Conservation (phyloP, 495 filamentous ascomycete species). For the Daldinia vernicosa region DNA sequence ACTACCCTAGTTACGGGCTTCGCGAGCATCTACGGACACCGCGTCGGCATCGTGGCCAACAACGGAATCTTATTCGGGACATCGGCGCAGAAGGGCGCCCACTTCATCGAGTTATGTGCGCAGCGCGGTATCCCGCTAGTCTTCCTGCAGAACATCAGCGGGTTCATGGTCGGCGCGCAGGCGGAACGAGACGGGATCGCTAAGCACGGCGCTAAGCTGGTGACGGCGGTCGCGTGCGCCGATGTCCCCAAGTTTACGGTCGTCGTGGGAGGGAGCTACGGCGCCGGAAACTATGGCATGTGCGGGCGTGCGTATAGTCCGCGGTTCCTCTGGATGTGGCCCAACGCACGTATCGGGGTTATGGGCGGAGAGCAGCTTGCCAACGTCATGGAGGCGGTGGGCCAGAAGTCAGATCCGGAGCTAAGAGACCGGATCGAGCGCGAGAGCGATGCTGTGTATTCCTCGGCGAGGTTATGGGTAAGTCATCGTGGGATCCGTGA, state of each 20-base stretch:
- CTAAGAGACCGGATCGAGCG: constrained; percentile 85
- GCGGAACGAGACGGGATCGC: constrained; percentile 95
- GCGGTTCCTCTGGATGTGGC: constrained; percentile 96
- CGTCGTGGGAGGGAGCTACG: constrained; percentile 91
- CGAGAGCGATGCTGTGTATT: constrained; percentile 90
- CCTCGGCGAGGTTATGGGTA: constrained; percentile 88
- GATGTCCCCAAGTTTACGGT: constrained; percentile 98
- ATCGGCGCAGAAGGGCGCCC: constrained; percentile 90
- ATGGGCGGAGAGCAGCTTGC: constrained; percentile 96
- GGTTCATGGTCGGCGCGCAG: constrained; percentile 96
- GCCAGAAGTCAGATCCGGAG: constrained; percentile 80
- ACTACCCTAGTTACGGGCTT: constrained; percentile 93
- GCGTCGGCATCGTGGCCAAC: constrained; percentile 93
- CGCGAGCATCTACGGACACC: constrained; percentile 87
- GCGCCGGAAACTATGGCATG: constrained; percentile 74
- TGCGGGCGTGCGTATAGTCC: constrained; percentile 94
- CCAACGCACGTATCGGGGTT: constrained; percentile 91
- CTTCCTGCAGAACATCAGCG: constrained; percentile 95
- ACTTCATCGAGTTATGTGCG: constrained; percentile 97
- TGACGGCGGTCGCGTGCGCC: constrained; percentile 94
- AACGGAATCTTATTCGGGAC: constrained; percentile 97
- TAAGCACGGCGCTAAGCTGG: constrained; percentile 97
- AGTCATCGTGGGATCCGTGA: constrained; percentile 36
- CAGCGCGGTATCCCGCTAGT: constrained; percentile 89
- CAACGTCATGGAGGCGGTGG: constrained; percentile 93